phyloP scores from a whole-genome alignment of 257 asterid species.

The Catharanthus roseus region DNA sequence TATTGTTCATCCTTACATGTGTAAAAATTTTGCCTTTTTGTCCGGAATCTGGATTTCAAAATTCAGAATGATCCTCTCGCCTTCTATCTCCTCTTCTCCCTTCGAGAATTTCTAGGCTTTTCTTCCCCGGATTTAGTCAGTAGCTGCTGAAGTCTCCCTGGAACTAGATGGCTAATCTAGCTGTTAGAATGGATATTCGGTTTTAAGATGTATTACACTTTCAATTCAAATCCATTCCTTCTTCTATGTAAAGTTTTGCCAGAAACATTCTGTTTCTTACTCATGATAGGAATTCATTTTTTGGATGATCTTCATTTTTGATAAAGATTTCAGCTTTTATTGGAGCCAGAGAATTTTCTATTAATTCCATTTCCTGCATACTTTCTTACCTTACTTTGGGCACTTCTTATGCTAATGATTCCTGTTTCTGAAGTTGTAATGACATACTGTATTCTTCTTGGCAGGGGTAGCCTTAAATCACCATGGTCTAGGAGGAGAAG shows the following conservation, averaged over 20 bases:
- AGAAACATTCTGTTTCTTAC: not conserved
- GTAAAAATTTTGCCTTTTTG: not conserved
- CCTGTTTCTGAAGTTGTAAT: constrained; percentile 14
- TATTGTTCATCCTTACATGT: constrained; percentile 1
- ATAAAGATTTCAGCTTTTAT: not conserved
- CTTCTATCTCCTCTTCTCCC: not conserved
- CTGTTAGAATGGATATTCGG: not conserved
- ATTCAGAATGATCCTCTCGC: not conserved
- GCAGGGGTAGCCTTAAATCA: constrained; percentile 73
- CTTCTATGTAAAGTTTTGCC: not conserved
- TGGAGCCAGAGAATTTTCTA: too few species aligned
- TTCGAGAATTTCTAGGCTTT: not conserved
- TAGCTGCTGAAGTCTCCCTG: not conserved
- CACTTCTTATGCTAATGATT: constrained; percentile 6
- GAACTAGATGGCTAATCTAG: constrained; percentile 9
- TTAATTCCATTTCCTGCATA: not conserved
- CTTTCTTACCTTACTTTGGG: constrained; percentile 3
- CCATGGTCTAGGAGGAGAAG: constrained; percentile 91
- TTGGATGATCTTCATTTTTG: not conserved
- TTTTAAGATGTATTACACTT: too few species aligned
- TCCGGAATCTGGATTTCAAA: constrained; percentile 2
- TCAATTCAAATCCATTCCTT: not conserved
- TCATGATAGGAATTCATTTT: not conserved
- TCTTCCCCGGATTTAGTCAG: constrained; percentile 2
- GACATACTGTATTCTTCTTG: constrained; percentile 17